Conservation (phyloP, 2,329 filamentous ascomycete genomes). For the Rachicladosporium sp. region DNA sequence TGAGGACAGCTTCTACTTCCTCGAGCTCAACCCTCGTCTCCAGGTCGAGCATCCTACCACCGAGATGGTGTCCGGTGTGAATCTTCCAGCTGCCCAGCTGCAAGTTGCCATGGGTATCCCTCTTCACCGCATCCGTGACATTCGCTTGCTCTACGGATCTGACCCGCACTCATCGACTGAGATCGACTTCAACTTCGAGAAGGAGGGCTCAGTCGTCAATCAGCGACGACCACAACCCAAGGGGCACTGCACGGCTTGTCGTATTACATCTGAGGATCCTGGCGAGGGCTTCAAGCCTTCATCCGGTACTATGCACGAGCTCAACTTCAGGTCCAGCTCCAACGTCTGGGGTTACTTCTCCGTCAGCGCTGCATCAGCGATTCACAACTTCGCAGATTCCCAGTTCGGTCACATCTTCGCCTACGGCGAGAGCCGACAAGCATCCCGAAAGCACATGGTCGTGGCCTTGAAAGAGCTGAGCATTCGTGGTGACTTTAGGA, state of each 20-base stretch:
- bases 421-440: conserved; percentile 92
- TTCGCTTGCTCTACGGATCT: conserved; percentile 87
- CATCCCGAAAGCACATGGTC: conserved; percentile 98
- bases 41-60: conserved; percentile 99
- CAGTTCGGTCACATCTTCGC: conserved; percentile 99
- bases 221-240: conserved; percentile 87
- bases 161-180: conserved; percentile 76
- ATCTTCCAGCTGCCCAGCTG: conserved; percentile 90
- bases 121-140: conserved; percentile 88
- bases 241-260: conserved; percentile 94
- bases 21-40: conserved; percentile 95
- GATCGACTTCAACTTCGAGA: conserved; percentile 95
- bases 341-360: conserved; percentile 99
- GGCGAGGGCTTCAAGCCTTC: conserved; percentile 99
- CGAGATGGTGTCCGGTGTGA: conserved; percentile 98
- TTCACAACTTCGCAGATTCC: conserved; percentile 97
- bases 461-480: conserved; percentile 96
- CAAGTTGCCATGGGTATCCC: conserved; percentile 99
- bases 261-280: conserved; percentile 97
- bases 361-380: conserved; percentile 88
- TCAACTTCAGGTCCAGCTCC: conserved; percentile 97
- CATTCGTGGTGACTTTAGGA: conserved; percentile 98
- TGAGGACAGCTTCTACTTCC: conserved; percentile 98
- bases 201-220: conserved; percentile 65
- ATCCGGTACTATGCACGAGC: conserved; percentile 94